These are phyloP conservation scores for Coniochaeta sp. DNA, from an alignment of 2,329 filamentous ascomycete species.

Conservation along the genomic window DNA sequence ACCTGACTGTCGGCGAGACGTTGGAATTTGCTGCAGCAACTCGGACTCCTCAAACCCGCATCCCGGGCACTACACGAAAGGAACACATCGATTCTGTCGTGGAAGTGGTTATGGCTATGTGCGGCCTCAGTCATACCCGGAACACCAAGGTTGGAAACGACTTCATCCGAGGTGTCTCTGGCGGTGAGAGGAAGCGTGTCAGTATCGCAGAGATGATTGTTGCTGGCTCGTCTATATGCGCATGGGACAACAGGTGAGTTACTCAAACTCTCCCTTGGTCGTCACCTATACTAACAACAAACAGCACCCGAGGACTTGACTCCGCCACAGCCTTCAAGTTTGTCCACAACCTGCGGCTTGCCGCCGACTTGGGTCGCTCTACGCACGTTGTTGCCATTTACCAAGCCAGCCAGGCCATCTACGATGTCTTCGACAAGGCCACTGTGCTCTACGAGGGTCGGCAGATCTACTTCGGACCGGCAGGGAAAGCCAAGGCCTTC, in stretches of 20 bases:
- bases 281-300: not conserved
- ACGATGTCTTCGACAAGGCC: slow-evolving; percentile 68
- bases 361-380: slow-evolving; percentile 55
- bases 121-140: slow-evolving; percentile 64
- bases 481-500: slow-evolving; percentile 49
- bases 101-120: slow-evolving; percentile 61
- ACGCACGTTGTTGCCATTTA: slow-evolving; percentile 64
- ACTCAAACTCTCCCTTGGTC: too few species aligned
- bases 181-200: slow-evolving; percentile 71
- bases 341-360: slow-evolving; percentile 55
- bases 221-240: slow-evolving; percentile 45
- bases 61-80: slow-evolving; percentile 52
- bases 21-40: slow-evolving; percentile 65
- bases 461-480: slow-evolving; percentile 68
- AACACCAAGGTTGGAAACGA: slow-evolving; percentile 71
- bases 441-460: slow-evolving; percentile 69
- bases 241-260: slow-evolving; percentile 59
- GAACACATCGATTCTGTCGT: slow-evolving; percentile 57
- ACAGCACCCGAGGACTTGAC: slow-evolving; percentile 62
- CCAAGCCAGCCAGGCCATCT: slow-evolving; percentile 62
- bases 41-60: slow-evolving; percentile 57
- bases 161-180: slow-evolving; percentile 62
- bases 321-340: slow-evolving; percentile 68
- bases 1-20: slow-evolving; percentile 69
- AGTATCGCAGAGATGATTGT: slow-evolving; percentile 73